These are phyloP conservation scores for Dictyostelium firmibasis DNA, from an alignment of 78 protist genomes.

Conservation along the genomic window DNA sequence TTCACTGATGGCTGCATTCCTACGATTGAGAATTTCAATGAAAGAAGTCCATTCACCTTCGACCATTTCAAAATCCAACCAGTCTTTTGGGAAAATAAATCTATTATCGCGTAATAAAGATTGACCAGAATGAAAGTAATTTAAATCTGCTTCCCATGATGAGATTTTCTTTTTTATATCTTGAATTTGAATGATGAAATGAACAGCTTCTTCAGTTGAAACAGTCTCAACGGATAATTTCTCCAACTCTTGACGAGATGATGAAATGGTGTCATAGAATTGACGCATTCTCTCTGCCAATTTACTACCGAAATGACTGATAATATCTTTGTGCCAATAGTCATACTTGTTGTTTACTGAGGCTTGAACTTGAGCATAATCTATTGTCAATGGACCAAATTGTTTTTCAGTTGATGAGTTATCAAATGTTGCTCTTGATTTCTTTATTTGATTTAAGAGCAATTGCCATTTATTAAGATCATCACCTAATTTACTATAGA, in stretches of 20 bases:
- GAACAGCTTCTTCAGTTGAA: conserved; percentile 90
- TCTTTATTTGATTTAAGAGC: conserved; percentile 79
- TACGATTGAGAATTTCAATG: conserved; percentile 72
- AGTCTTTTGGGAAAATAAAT: conserved; percentile 90
- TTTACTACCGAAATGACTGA: conserved; percentile 79
- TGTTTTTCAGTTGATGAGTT: conserved; percentile 63
- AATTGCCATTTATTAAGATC: conserved; percentile 89
- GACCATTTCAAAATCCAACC: conserved; percentile 90
- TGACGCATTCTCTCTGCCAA: conserved; percentile 64
- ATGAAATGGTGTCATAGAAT: conserved; percentile 39
- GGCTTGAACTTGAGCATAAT: conserved; percentile 92
- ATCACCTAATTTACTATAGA: conserved; percentile 84
- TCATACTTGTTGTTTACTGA: conserved; percentile 93
- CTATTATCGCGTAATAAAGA: conserved; percentile 83
- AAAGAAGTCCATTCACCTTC: conserved; percentile 91
- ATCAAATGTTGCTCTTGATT: conserved; percentile 90
- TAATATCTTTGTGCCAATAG: conserved; percentile 90
- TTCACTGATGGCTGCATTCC: conserved; percentile 35
- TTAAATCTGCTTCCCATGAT: conserved; percentile 72
- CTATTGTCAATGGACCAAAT: conserved; percentile 90
- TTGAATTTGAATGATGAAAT: conserved; percentile 87
- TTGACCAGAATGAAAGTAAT: conserved; percentile 78
- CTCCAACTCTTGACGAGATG: conserved; percentile 85
- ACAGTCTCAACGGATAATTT: conserved; percentile 83
- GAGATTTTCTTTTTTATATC: conserved; percentile 70